phyloP scores from a whole-genome alignment of 306 rosid genomes.

The Cyclanthera cordifolia region DNA sequence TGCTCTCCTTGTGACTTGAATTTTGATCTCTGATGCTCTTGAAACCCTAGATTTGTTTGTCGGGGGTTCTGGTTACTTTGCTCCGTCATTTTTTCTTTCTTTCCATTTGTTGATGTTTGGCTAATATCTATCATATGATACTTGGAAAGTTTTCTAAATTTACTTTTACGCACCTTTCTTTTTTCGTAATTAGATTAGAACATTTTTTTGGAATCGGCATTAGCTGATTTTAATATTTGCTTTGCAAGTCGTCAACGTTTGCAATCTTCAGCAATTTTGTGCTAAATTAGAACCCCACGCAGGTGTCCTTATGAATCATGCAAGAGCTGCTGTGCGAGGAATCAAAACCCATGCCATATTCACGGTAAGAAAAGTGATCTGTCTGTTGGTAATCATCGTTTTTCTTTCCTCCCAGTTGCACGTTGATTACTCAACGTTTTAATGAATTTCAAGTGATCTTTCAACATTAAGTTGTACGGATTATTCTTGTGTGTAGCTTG shows the following conservation, averaged over 20 bases:
- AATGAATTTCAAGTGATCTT: neutral
- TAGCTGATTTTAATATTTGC: neutral
- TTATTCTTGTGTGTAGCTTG: neutral
- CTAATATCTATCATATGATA: neutral
- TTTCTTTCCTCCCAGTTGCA: neutral
- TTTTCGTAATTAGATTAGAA: neutral
- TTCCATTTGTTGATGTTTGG: neutral
- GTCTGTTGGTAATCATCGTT: neutral
- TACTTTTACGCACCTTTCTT: neutral
- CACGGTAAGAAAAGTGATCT: slow-evolving; percentile 41
- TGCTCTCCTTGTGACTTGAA: neutral
- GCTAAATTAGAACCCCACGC: slow-evolving; percentile 2
- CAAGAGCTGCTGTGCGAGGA: slow-evolving; percentile 89
- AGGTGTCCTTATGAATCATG: slow-evolving; percentile 88
- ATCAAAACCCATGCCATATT: slow-evolving; percentile 89
- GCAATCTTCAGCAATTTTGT: neutral
- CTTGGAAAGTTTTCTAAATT: neutral
- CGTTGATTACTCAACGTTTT: neutral
- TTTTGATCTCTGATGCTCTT: neutral
- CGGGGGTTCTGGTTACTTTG: neutral
- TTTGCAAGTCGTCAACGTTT: neutral
- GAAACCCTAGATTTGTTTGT: slow-evolving; percentile 11
- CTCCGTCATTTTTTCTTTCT: neutral
- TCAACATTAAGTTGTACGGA: neutral
- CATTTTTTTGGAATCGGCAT: neutral